phyloP scores from a whole-genome alignment of 139 green algal genomes.

The Tetraselmis chui region DNA sequence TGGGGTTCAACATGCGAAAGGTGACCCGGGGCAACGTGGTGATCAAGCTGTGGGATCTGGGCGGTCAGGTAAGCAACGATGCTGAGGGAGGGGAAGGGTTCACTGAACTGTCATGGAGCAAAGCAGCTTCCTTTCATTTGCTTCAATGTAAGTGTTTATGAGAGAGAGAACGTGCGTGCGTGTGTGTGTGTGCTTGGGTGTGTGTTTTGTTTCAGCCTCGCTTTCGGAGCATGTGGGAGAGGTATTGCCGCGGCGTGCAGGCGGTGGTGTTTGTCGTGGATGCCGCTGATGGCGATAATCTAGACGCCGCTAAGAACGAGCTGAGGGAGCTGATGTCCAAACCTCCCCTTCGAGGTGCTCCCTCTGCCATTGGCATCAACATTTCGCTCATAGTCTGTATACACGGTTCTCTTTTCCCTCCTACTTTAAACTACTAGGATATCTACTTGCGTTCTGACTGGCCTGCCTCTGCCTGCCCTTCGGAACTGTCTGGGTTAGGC shows the following conservation, averaged over 20 bases:
- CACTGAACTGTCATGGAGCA: neutral
- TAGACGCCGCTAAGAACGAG: constrained; percentile 55
- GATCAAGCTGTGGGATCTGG: constrained; percentile 99
- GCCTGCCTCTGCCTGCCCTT: too few relatives aligned
- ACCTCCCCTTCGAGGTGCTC: constrained; percentile 19
- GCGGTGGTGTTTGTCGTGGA: constrained; percentile 97
- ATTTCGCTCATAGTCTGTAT: too few relatives aligned
- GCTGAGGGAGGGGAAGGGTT: neutral
- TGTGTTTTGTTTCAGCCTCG: too few relatives aligned
- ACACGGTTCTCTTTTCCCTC: too few relatives aligned
- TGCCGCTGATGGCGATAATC: constrained; percentile 71
- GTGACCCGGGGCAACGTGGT: constrained; percentile 88
- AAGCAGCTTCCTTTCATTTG: neutral
- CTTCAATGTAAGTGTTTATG: too few relatives aligned
- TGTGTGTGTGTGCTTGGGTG: too few relatives aligned
- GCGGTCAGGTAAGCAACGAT: constrained; percentile 57
- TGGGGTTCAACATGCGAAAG: constrained; percentile 99
- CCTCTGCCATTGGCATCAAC: neutral
- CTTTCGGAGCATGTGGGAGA: constrained; percentile 97
- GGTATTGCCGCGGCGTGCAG: constrained; percentile 95
- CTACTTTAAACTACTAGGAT: too few relatives aligned
- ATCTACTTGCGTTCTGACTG: too few relatives aligned
- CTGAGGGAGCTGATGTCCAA: constrained; percentile 51
- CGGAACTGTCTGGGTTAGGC: too few relatives aligned
- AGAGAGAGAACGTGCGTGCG: too few relatives aligned